These are phyloP conservation scores for Diphasiastrum complanatum DNA, from an alignment of 83 land plant genomes.

Conservation along the genomic window DNA sequence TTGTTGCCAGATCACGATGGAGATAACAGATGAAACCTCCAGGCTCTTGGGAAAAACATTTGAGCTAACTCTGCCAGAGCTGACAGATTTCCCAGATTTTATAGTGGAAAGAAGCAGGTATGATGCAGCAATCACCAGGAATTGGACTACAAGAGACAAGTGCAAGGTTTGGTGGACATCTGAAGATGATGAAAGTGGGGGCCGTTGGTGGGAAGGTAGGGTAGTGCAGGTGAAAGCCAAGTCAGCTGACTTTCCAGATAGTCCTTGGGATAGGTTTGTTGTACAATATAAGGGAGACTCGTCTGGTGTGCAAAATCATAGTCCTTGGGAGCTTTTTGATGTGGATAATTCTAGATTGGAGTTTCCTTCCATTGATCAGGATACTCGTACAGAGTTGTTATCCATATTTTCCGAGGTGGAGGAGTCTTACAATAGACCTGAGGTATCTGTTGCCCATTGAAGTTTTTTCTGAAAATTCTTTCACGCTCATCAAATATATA, in stretches of 20 bases:
- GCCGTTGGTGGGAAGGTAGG: slow-evolving; percentile 74
- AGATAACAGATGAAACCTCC: slow-evolving; percentile 48
- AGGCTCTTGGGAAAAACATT: slow-evolving; percentile 42
- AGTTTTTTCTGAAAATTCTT: no score
- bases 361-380: slow-evolving; percentile 47
- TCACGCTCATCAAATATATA: background rate
- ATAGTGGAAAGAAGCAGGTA: slow-evolving; percentile 63
- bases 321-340: slow-evolving; percentile 87
- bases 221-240: slow-evolving; percentile 48
- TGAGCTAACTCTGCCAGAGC: slow-evolving; percentile 60
- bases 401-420: slow-evolving; percentile 40
- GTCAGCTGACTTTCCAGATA: slow-evolving; percentile 59
- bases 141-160: slow-evolving; percentile 70
- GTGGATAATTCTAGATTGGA: slow-evolving; percentile 37
- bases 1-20: slow-evolving; percentile 59
- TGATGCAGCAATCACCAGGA: slow-evolving; percentile 57
- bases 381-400: slow-evolving; percentile 31
- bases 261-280: slow-evolving; percentile 73
- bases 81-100: slow-evolving; percentile 67
- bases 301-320: slow-evolving; percentile 41
- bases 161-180: slow-evolving; percentile 89
- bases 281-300: slow-evolving; percentile 58
- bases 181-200: slow-evolving; percentile 44
- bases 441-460: slow-evolving; percentile 18
- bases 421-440: slow-evolving; percentile 22